phyloP scores from a whole-genome alignment of 2,329 filamentous ascomycete species.

The Reticulascus tulasneorum region DNA sequence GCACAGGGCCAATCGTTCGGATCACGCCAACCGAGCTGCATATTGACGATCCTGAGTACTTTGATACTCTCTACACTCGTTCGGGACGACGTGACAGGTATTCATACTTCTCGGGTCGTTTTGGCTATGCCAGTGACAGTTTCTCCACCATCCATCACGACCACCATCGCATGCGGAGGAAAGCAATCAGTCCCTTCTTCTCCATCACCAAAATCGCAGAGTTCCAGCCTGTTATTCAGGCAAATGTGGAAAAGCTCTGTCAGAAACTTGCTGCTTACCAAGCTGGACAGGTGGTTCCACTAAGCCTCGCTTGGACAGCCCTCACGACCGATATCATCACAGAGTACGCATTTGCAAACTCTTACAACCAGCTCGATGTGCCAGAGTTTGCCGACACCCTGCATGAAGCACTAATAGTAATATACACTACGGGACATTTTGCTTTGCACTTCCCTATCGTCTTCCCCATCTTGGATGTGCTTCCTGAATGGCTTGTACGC shows the following conservation, averaged over 20 bases:
- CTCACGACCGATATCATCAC: conserved; percentile 32
- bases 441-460: conserved; percentile 23
- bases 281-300: conserved; percentile 10
- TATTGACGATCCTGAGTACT: conserved; percentile 22
- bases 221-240: conserved; percentile 17
- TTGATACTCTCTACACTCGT: conserved; percentile 17
- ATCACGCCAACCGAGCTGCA: conserved; percentile 29
- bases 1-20: conserved; percentile 29
- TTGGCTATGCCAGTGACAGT: conserved; percentile 7
- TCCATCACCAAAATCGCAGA: background rate
- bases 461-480: conserved; percentile 19
- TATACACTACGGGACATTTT: conserved; percentile 21
- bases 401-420: conserved; percentile 20
- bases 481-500: conserved; percentile 17
- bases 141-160: conserved; percentile 30
- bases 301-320: conserved; percentile 22
- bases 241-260: conserved; percentile 24
- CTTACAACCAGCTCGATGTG: conserved; percentile 24
- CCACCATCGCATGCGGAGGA: conserved; percentile 27
- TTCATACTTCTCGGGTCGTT: conserved; percentile 5
- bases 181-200: conserved; percentile 28
- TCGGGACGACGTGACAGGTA: conserved; percentile 7
- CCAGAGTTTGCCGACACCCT: conserved; percentile 20
- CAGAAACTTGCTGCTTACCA: conserved; percentile 17
- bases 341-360: conserved; percentile 31